These are phyloP conservation scores for Gardenia jasminoides DNA, from an alignment of 257 asterid species.

Conservation along the genomic window DNA sequence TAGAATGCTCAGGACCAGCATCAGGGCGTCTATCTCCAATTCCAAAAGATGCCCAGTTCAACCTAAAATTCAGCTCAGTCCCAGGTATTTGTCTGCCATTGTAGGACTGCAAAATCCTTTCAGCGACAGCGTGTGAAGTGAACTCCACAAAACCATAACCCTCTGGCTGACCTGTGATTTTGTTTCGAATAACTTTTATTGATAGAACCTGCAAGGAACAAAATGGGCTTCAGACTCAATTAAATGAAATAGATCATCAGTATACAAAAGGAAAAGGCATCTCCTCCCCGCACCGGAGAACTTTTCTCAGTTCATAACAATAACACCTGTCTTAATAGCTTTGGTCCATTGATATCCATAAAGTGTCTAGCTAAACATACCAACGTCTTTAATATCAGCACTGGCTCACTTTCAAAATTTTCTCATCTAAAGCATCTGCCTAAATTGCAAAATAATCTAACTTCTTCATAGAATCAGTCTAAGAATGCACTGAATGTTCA, in stretches of 20 bases:
- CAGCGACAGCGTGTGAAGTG: conserved; percentile 76
- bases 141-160: conserved; percentile 97
- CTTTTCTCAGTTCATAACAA: not conserved
- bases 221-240: conserved; percentile 4
- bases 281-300: not conserved
- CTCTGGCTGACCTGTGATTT: conserved; percentile 88
- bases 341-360: not conserved
- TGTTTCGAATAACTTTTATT: conserved; percentile 85
- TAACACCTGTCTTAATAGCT: not conserved
- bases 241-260: not conserved
- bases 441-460: not conserved
- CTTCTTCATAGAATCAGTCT: not conserved
- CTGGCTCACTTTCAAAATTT: not conserved
- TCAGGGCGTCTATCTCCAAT: conserved; percentile 79
- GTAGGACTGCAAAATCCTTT: conserved; percentile 73
- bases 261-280: not conserved
- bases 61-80: conserved; percentile 87
- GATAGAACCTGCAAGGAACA: conserved; percentile 70
- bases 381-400: not conserved
- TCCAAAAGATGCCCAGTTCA: conserved; percentile 99
- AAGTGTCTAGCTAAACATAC: no score
- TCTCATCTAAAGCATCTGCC: not conserved
- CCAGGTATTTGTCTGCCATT: conserved; percentile 96
- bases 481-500: not conserved
- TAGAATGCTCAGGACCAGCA: conserved; percentile 91